Base-by-base conservation (phyloP, 192 early-diverging fungal genomes). In the Physocladia obscura region DNA sequence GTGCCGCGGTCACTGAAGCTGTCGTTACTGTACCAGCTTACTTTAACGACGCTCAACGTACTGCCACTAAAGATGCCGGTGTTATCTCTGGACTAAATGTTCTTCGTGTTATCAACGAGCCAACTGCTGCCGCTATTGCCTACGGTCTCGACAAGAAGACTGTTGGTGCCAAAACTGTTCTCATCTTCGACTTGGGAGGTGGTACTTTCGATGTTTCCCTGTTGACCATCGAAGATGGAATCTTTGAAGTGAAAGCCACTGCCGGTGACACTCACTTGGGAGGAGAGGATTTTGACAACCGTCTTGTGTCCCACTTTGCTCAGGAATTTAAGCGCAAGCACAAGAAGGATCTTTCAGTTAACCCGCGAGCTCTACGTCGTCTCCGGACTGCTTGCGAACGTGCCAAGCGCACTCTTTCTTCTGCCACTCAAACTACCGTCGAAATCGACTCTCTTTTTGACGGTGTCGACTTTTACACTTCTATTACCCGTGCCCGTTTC, bases 261-360 rank as follows among this genome's bases (percentile, higher is more conserved):
- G 93, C 94, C 74, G 96, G 94, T 90, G 94, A 98, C 82, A 98
- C 96, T 64, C 94, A 98, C 82, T 88, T 98, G 82, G 94, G 96
- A 82, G 96, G 96, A 79, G 94, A 96, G 86, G 94, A 98, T 87
- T 98, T 98, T 84, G 96, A 98, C 87, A 97, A 98, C 93, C 90
- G 93, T 77, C 84, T 98, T 58, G 93, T 98, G 75, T 89, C 91
- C 78, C 92, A 94, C 92, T 98, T 97, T 67, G 79, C 82, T 67
- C 86, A 92, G 75, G 91, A 96, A 85, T 96, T 96, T 89, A 98
- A 98, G 90, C 92, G 93, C 87, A 96, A 96, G 90, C 87, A 87
- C 90, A 94, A 95, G 91, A 89, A 95, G 90, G 94, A 98, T 86
- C 82, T 97, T 40, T 81, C 90, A 55, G 57, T 74, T 76, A 96